Evolutionary conservation across 352 stramenopile species (phyloP).

Genomic region (Thalassiosira delicatula): DNA sequence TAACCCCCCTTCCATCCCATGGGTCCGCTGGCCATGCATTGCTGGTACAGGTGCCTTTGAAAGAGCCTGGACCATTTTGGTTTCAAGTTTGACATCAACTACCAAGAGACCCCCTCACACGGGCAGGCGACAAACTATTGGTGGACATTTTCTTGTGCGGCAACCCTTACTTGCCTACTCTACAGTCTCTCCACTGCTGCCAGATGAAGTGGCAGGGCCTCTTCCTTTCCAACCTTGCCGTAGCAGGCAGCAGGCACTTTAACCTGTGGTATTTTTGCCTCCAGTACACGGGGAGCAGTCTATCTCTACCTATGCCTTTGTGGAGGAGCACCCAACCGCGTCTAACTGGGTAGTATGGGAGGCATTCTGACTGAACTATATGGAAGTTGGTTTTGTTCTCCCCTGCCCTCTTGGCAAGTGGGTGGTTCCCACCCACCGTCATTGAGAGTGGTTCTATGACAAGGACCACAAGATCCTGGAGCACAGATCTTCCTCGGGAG

Average conservation of each 20-base stretch:
- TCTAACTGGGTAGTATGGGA: neutral
- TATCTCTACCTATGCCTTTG: neutral
- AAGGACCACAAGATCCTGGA: neutral
- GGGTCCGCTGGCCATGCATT: neutral
- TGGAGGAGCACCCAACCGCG: neutral
- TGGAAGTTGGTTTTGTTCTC: neutral
- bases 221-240: neutral
- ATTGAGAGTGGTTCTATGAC: neutral
- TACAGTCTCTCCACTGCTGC: neutral
- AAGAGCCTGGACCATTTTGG: neutral
- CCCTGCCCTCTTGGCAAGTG: neutral
- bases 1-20: neutral
- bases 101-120: neutral
- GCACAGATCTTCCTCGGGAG: neutral
- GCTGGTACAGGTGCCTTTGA: slow-evolving; percentile 25
- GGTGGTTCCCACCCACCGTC: neutral
- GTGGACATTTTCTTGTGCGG: slow-evolving; percentile 8
- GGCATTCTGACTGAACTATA: neutral
- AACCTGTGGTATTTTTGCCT: neutral
- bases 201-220: neutral
- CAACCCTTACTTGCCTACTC: neutral
- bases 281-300: neutral
- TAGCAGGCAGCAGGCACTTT: neutral
- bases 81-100: slow-evolving; percentile 12
- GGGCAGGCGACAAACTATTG: slow-evolving; percentile 4